Conservation (phyloP, 306 rosid genomes). For the Medicago arabica region DNA sequence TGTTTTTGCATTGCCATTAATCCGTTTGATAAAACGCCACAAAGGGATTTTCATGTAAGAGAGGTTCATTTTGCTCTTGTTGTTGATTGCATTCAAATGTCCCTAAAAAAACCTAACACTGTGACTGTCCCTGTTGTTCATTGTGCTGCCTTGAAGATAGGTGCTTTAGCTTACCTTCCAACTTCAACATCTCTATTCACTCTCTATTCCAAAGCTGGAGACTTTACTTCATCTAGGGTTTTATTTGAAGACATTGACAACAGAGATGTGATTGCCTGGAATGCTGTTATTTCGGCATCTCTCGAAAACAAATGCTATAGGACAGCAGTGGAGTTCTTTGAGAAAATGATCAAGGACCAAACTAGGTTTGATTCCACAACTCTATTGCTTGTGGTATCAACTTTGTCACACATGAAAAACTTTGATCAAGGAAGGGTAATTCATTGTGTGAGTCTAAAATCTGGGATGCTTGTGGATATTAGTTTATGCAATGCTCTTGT, state of each 20-base stretch:
- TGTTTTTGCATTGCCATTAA: conserved; percentile 29
- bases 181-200: conserved; percentile 59
- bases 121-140: conserved; percentile 46
- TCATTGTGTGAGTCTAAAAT: conserved; percentile 57
- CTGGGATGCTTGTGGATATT: conserved; percentile 55
- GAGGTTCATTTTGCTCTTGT: conserved; percentile 34
- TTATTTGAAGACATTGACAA: conserved; percentile 52
- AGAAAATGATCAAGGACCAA: conserved; percentile 45
- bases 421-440: conserved; percentile 52
- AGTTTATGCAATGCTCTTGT: conserved; percentile 53
- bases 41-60: conserved; percentile 17
- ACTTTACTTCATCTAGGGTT: conserved; percentile 47
- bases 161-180: conserved; percentile 52
- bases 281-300: conserved; percentile 61
- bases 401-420: conserved; percentile 44
- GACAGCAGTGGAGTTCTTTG: conserved; percentile 50
- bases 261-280: conserved; percentile 61
- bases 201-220: conserved; percentile 52
- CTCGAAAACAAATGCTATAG: conserved; percentile 45
- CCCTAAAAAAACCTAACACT: conserved; percentile 31
- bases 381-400: conserved; percentile 58
- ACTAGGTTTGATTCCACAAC: conserved; percentile 63
- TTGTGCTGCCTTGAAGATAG: conserved; percentile 54
- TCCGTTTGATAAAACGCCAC: conserved; percentile 52
- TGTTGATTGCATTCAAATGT: conserved; percentile 42